Conservation (phyloP, 2,329 filamentous ascomycete species). For the Trichophyton equinum region DNA sequence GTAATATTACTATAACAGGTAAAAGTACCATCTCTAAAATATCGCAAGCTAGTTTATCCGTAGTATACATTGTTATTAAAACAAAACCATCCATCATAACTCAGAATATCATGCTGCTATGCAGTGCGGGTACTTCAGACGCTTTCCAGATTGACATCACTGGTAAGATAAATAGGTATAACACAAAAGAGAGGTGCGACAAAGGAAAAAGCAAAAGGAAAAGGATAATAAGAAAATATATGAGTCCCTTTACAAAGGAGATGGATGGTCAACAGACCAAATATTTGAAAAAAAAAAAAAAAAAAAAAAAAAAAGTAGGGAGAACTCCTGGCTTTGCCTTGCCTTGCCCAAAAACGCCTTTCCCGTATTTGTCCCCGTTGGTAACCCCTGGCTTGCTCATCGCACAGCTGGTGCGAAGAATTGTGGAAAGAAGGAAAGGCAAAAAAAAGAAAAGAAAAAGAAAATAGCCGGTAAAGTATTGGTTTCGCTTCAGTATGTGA, state of each 20-base stretch:
- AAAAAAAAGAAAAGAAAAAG: not conserved
- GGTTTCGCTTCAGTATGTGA: too few species aligned
- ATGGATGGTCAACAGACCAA: not conserved
- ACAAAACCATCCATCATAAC: constrained; percentile 4
- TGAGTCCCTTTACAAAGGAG: not conserved
- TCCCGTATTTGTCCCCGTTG: not conserved
- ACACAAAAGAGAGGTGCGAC: not conserved
- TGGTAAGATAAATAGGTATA: constrained; percentile 3
- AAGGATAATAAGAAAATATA: not conserved
- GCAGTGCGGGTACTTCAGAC: not conserved
- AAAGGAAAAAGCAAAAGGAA: not conserved
- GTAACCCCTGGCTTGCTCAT: not conserved
- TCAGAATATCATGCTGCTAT: constrained; percentile 4
- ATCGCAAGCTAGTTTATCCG: constrained; percentile 1
- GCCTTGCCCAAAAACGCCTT: not conserved
- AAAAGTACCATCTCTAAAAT: constrained; percentile 3
- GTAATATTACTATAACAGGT: not conserved
- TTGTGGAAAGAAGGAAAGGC: not conserved
- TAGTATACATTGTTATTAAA: not conserved
- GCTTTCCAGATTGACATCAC: constrained; percentile 2
- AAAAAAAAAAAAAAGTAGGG: not conserved
- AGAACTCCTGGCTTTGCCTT: too few species aligned
- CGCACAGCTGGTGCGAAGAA: not conserved
- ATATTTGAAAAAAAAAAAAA: not conserved
- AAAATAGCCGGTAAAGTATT: not conserved